These are phyloP conservation scores for Glomus cerebriforme DNA, from an alignment of 192 early-diverging fungal genomes.

Conservation along the genomic window DNA sequence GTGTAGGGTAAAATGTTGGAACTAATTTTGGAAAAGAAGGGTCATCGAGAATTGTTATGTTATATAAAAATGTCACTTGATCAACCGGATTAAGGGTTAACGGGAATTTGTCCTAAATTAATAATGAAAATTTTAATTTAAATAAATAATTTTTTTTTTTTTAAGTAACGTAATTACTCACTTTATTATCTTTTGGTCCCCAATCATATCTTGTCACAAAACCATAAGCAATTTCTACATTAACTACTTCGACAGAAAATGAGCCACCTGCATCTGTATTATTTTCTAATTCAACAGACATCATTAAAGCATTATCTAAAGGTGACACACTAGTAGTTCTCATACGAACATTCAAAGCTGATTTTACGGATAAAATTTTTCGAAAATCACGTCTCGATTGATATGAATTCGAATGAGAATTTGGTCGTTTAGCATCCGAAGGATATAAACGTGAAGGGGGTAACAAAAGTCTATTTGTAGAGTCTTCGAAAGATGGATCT, in stretches of 20 bases:
- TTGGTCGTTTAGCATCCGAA: constrained; percentile 35
- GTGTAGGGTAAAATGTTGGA: constrained; percentile 9
- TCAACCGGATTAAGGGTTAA: constrained; percentile 51
- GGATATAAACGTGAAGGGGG: constrained; percentile 36
- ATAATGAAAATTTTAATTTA: too few species aligned
- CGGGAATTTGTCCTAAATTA: constrained; percentile 42
- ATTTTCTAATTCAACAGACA: constrained; percentile 66
- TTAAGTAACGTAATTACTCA: constrained; percentile 26
- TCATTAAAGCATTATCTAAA: constrained; percentile 59
- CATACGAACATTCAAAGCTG: constrained; percentile 60
- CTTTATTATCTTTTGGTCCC: constrained; percentile 44
- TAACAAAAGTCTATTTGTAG: constrained; percentile 32
- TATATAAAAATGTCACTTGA: constrained; percentile 59
- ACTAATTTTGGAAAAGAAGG: constrained; percentile 25
- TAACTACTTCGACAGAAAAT: constrained; percentile 50
- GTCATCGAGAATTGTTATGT: constrained; percentile 57
- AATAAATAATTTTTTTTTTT: too few species aligned
- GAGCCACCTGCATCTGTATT: constrained; percentile 52
- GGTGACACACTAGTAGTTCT: constrained; percentile 60
- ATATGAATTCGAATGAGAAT: constrained; percentile 22
- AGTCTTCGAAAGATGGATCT: constrained; percentile 23
- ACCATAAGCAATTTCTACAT: constrained; percentile 57
- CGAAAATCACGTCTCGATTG: constrained; percentile 43
- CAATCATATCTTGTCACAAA: constrained; percentile 48
- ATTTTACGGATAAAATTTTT: constrained; percentile 50